Evolutionary conservation across 2,329 filamentous ascomycete species (phyloP).

Genomic region (Trichoderma atroviride): DNA sequence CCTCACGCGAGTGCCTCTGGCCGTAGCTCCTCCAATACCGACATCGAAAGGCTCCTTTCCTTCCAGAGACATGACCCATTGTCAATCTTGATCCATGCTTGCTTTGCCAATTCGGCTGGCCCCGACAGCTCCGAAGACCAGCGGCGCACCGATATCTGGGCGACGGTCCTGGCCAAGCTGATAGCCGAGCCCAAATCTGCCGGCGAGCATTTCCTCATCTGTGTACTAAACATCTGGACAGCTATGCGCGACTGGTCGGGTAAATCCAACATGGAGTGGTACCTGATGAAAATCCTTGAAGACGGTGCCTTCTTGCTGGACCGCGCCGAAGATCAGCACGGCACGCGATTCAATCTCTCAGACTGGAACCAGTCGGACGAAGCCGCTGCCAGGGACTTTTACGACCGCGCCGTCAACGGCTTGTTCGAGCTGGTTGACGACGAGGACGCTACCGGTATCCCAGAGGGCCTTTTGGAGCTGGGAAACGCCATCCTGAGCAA

Average conservation of each 20-base stretch:
- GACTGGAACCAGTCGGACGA: conserved; percentile 78
- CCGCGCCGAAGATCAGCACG: conserved; percentile 76
- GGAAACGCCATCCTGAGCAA: conserved; percentile 81
- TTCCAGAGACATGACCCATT: conserved; percentile 89
- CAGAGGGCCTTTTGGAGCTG: conserved; percentile 80
- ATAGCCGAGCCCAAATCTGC: conserved; percentile 76
- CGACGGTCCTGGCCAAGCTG: conserved; percentile 79
- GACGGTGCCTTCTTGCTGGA: conserved; percentile 90
- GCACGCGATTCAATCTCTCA: conserved; percentile 70
- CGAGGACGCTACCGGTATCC: conserved; percentile 80
- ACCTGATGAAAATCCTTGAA: conserved; percentile 91
- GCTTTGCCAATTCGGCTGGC: conserved; percentile 83
- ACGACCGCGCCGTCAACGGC: conserved; percentile 75
- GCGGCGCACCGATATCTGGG: conserved; percentile 83
- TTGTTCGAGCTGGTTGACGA: conserved; percentile 87
- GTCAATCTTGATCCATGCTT: conserved; percentile 81
- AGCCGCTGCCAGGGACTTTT: conserved; percentile 84
- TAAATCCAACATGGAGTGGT: conserved; percentile 87
- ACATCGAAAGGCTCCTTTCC: conserved; percentile 81
- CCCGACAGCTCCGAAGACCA: conserved; percentile 80
- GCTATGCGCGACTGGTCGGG: conserved; percentile 87
- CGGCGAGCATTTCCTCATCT: conserved; percentile 78
- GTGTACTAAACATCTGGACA: conserved; percentile 85
- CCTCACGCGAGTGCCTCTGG: conserved; percentile 51
- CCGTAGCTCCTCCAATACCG: conserved; percentile 52